Base-by-base conservation (phyloP, 768 basidiomycete genomes). In the Tylopilus vinaceipallidus region DNA sequence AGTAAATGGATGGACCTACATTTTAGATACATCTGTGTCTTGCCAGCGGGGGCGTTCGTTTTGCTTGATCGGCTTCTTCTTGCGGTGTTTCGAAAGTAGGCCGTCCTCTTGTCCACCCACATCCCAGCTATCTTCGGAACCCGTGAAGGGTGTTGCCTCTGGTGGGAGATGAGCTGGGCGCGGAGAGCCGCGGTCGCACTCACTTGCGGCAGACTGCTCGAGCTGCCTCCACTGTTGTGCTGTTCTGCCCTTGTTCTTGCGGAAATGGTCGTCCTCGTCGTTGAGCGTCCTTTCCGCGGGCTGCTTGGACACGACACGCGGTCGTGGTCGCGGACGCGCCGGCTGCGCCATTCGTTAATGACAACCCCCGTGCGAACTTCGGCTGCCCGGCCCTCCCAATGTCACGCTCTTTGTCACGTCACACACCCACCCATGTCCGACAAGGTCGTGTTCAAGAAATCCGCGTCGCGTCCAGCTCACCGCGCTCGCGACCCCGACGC, bases 231-330 rank as follows among this genome's bases (percentile, higher is more conserved):
- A 88, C 3, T 75, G 71, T 44, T 75, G 69, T 4, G 72, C 62
- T 5, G 79, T 79, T 43, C 86, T 73, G 50, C 77, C 76, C 37
- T 69, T 73, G 62, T 89, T 91, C 42, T 78, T 78, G 59, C 89
- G 78, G 57, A 90, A 91, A 65, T 80, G 72, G 14, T 78, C 80
- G 64, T 91, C 87, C 42, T 80, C 80, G 49, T 88, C 84, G 11
- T 77, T 64, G 65, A 37, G 22, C 49, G 4, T 47, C 36, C 40
- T 24, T 42, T 11, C 20, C 30, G 45, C 50, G 24, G 52, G 38
- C 41, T 56, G 60, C 39, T 38, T 48, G 43, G 66, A 58, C 46
- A 71, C 68, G 11, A 77, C 75, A 55, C 75, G 76, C 19, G 84
- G 83, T 50, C 77, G 76, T 39, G 83, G 81, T 53, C 75, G 72